Evolutionary conservation across 768 basidiomycete species (phyloP).

Genomic region (Macrolepiota dolichaula): DNA sequence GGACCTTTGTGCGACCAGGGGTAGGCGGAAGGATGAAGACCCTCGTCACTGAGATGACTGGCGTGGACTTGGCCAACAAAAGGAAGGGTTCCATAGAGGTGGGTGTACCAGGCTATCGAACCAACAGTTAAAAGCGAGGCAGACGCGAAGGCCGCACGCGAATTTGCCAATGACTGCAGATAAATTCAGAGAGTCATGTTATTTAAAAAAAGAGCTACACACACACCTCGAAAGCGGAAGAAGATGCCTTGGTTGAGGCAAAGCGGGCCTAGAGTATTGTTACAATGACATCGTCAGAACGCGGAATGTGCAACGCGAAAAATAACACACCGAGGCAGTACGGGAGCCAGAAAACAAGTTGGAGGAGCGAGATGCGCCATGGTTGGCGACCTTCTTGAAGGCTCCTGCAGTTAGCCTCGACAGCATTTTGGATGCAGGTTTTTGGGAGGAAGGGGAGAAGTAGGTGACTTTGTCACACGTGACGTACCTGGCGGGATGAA

Average conservation of each 20-base stretch:
- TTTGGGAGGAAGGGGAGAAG: slow-evolving; percentile 36
- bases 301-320: slow-evolving; percentile 11
- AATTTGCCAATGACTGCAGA: slow-evolving; percentile 58
- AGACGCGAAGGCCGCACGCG: slow-evolving; percentile 72
- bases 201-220: neutral
- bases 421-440: slow-evolving; percentile 64
- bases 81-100: slow-evolving; percentile 86
- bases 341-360: slow-evolving; percentile 40
- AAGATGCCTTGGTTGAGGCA: slow-evolving; percentile 62
- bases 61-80: slow-evolving; percentile 93
- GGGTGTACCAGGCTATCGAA: slow-evolving; percentile 94
- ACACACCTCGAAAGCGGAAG: slow-evolving; percentile 65
- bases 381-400: slow-evolving; percentile 54
- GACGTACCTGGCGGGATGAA: slow-evolving; percentile 43
- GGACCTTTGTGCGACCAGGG: slow-evolving; percentile 92
- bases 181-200: slow-evolving; percentile 5
- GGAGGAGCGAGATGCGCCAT: slow-evolving; percentile 43
- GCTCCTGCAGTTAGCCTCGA: slow-evolving; percentile 77
- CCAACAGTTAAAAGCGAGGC: slow-evolving; percentile 78
- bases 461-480: slow-evolving; percentile 42
- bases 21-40: slow-evolving; percentile 81
- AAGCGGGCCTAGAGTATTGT: slow-evolving; percentile 56
- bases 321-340: slow-evolving; percentile 44
- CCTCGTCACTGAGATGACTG: slow-evolving; percentile 89
- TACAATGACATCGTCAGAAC: slow-evolving; percentile 19